Conservation (phyloP, 192 early-diverging fungal genomes). For the Gryganskiella cystojenkinii region DNA sequence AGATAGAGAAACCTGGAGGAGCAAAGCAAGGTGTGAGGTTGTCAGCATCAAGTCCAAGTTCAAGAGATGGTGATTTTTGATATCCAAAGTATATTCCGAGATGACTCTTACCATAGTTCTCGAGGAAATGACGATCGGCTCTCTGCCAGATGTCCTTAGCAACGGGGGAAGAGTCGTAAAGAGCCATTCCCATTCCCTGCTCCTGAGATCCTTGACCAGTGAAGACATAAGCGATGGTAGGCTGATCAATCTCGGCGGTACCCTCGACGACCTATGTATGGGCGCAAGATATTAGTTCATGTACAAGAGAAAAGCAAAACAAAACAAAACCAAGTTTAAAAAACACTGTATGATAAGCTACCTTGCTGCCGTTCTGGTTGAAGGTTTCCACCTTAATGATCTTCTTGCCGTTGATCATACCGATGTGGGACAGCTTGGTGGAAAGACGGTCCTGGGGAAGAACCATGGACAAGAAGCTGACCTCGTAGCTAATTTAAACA, state of each 20-base stretch:
- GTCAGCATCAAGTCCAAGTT: too few relatives aligned
- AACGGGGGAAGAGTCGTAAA: slow-evolving; percentile 83
- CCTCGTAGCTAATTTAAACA: slow-evolving; percentile 67
- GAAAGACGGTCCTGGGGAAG: slow-evolving; percentile 89
- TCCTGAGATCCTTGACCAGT: slow-evolving; percentile 98
- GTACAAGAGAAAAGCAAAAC: neutral
- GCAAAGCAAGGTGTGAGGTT: slow-evolving; percentile 3
- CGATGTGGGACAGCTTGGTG: slow-evolving; percentile 91
- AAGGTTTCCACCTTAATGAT: slow-evolving; percentile 90
- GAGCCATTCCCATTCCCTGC: slow-evolving; percentile 95
- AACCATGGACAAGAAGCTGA: slow-evolving; percentile 94
- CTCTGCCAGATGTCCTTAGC: slow-evolving; percentile 93
- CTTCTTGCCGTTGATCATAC: slow-evolving; percentile 97
- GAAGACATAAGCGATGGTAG: slow-evolving; percentile 91
- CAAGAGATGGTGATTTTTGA: too few relatives aligned
- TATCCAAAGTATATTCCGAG: too few relatives aligned
- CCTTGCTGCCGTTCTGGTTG: slow-evolving; percentile 84
- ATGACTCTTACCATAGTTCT: slow-evolving; percentile 69
- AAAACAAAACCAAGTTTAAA: neutral
- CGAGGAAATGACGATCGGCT: slow-evolving; percentile 87
- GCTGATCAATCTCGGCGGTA: slow-evolving; percentile 94
- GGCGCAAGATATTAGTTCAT: neutral
- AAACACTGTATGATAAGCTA: neutral
- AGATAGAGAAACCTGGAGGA: slow-evolving; percentile 75
- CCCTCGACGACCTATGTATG: slow-evolving; percentile 78